Conservation (phyloP, 177 flowering plant species). For the Vitis hybrid region DNA sequence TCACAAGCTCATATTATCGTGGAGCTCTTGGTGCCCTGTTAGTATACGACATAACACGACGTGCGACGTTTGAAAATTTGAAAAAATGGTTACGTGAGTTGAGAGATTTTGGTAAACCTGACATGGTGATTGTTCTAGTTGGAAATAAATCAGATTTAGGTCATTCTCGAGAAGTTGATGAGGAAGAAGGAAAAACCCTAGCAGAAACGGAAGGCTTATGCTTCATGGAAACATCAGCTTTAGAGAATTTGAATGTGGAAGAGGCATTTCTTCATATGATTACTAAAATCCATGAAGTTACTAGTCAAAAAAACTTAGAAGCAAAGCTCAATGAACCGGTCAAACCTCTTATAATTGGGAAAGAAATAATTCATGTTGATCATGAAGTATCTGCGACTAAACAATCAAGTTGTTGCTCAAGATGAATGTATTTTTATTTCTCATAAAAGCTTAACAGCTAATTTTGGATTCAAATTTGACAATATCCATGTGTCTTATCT, state of each 20-base stretch:
- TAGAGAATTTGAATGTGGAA: slow-evolving; percentile 72
- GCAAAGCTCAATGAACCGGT: slow-evolving; percentile 25
- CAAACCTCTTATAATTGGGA: slow-evolving; percentile 24
- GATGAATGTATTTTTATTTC: background rate
- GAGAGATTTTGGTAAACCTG: slow-evolving; percentile 41
- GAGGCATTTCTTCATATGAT: slow-evolving; percentile 72
- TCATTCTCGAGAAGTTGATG: slow-evolving; percentile 43
- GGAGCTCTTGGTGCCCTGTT: slow-evolving; percentile 84
- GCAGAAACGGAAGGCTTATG: slow-evolving; percentile 63
- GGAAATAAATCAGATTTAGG: slow-evolving; percentile 76
- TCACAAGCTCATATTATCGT: slow-evolving; percentile 85
- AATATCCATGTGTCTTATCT: too few species aligned
- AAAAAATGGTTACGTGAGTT: slow-evolving; percentile 71
- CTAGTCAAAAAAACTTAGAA: slow-evolving; percentile 45
- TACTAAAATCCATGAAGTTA: slow-evolving; percentile 46
- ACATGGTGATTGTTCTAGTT: slow-evolving; percentile 63
- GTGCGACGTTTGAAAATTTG: slow-evolving; percentile 51
- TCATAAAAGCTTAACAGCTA: background rate
- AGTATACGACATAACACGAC: slow-evolving; percentile 76
- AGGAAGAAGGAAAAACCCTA: slow-evolving; percentile 53
- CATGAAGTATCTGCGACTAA: slow-evolving; percentile 68
- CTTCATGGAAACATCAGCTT: slow-evolving; percentile 83
- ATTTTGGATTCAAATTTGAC: background rate
- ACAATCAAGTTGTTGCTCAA: slow-evolving; percentile 39
- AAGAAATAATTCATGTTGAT: slow-evolving; percentile 38